These are phyloP conservation scores for Candida rishiriensis DNA, from an alignment of 805 yeast genomes.

Conservation along the genomic window DNA sequence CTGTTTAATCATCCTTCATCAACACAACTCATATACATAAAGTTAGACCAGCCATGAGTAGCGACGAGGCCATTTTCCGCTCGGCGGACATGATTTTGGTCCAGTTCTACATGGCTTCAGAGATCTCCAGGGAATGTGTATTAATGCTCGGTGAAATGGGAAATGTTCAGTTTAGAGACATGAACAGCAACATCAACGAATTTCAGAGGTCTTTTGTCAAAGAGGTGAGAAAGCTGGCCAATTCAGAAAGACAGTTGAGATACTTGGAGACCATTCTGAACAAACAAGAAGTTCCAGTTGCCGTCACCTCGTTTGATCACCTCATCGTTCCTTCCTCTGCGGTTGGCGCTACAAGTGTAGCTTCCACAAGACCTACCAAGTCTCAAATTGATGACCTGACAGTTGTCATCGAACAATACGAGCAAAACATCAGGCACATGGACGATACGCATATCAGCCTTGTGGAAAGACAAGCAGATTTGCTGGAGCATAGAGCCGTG, in stretches of 20 bases:
- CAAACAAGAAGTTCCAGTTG: conserved; percentile 38
- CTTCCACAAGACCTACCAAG: conserved; percentile 29
- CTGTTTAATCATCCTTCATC: no score
- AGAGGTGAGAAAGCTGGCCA: conserved; percentile 79
- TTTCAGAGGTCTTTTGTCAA: conserved; percentile 90
- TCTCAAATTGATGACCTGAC: conserved; percentile 71
- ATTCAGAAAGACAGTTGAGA: conserved; percentile 80
- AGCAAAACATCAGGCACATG: conserved; percentile 66
- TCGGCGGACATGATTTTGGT: conserved; percentile 97
- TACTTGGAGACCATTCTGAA: conserved; percentile 47
- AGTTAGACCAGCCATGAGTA: conserved; percentile 9
- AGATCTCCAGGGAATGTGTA: conserved; percentile 82
- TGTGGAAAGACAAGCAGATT: conserved; percentile 48
- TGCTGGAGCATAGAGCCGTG: conserved; percentile 69
- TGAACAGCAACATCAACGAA: conserved; percentile 71
- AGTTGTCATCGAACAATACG: conserved; percentile 56
- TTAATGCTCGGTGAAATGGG: conserved; percentile 84
- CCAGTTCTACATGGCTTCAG: conserved; percentile 87
- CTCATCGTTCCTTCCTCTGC: conserved; percentile 16
- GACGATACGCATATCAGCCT: conserved; percentile 64
- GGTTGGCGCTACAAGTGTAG: conserved; percentile 2
- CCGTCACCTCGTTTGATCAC: conserved; percentile 24
- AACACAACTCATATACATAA: no score
- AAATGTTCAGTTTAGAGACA: conserved; percentile 81
- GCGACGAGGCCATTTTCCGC: conserved; percentile 26